Conservation (phyloP, 352 stramenopile species). For the Globisporangium carolinianum region DNA sequence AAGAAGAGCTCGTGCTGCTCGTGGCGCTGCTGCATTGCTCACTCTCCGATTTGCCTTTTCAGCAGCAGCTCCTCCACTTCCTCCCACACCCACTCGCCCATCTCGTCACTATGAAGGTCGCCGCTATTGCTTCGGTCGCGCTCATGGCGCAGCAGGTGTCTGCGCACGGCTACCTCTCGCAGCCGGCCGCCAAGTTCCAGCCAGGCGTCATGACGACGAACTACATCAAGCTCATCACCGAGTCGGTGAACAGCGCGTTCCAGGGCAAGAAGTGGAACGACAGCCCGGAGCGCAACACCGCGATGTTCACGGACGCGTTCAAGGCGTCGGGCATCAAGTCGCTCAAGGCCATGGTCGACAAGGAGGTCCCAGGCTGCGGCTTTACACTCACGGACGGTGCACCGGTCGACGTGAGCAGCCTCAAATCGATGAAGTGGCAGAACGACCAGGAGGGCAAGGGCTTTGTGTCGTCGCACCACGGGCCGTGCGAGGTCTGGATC, state of each 20-base stretch:
- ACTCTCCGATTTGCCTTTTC: no score
- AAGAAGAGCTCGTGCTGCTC: no score
- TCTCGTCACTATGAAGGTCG: no score
- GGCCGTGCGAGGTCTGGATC: conserved; percentile 46
- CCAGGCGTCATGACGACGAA: conserved; percentile 20
- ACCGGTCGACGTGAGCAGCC: conserved; percentile 23
- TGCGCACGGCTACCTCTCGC: conserved; percentile 49
- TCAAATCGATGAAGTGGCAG: conserved; percentile 38
- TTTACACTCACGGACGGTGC: conserved; percentile 14
- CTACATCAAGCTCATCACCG: conserved; percentile 21
- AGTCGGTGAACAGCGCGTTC: conserved; percentile 19
- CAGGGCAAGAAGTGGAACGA: conserved; percentile 45
- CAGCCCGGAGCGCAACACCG: conserved; percentile 32
- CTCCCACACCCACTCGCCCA: no score
- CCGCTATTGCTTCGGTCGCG: no score
- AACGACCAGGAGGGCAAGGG: conserved; percentile 33
- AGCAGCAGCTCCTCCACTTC: no score
- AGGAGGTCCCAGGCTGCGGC: conserved; percentile 17
- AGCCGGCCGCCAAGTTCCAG: conserved; percentile 32
- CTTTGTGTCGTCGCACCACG: conserved; percentile 37
- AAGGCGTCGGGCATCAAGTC: conserved; percentile 31
- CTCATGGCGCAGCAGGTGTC: no score
- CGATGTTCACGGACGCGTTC: conserved; percentile 36
- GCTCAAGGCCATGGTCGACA: conserved; percentile 29
- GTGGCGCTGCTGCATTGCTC: no score